Percentiles rank a stretch among this genome's conserved stretches.
These are phyloP conservation scores for Aeminium ludgeri DNA, from an alignment of 495 filamentous ascomycete species.

Conservation along the genomic window DNA sequence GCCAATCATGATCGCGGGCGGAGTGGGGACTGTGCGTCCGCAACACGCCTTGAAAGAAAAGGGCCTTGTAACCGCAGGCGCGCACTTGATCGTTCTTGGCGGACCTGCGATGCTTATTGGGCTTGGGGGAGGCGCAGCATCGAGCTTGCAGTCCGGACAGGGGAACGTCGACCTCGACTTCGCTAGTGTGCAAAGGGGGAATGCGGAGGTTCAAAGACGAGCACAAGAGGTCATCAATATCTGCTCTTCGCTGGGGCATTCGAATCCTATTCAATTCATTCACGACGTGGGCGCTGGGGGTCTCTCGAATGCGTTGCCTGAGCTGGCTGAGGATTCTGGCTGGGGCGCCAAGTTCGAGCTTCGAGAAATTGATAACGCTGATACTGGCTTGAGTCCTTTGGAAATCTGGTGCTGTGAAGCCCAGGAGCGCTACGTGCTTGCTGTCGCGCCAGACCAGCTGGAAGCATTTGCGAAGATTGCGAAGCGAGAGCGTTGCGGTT, in stretches of 20 bases:
- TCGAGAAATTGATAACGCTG: constrained; percentile 75
- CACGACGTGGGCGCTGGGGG: constrained; percentile 96
- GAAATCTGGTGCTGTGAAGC: constrained; percentile 97
- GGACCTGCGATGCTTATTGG: constrained; percentile 97
- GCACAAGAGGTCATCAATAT: constrained; percentile 95
- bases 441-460: constrained; percentile 60
- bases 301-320: constrained; percentile 80
- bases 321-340: constrained; percentile 80
- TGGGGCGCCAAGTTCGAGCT: constrained; percentile 82
- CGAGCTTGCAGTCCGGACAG: constrained; percentile 75
- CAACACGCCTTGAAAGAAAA: constrained; percentile 76
- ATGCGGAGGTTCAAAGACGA: constrained; percentile 85
- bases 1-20: constrained; percentile 97
- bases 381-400: constrained; percentile 79
- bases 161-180: constrained; percentile 83
- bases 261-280: constrained; percentile 86
- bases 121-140: constrained; percentile 85
- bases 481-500: constrained; percentile 75
- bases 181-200: constrained; percentile 85
- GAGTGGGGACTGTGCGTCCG: constrained; percentile 87
- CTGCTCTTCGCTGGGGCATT: constrained; percentile 62
- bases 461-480: constrained; percentile 74
- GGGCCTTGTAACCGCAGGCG: constrained; percentile 58
- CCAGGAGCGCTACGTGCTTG: constrained; percentile 84
- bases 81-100: constrained; percentile 78